These are phyloP conservation scores for California macrophylla DNA, from an alignment of 441 rosid species.

Conservation along the genomic window DNA sequence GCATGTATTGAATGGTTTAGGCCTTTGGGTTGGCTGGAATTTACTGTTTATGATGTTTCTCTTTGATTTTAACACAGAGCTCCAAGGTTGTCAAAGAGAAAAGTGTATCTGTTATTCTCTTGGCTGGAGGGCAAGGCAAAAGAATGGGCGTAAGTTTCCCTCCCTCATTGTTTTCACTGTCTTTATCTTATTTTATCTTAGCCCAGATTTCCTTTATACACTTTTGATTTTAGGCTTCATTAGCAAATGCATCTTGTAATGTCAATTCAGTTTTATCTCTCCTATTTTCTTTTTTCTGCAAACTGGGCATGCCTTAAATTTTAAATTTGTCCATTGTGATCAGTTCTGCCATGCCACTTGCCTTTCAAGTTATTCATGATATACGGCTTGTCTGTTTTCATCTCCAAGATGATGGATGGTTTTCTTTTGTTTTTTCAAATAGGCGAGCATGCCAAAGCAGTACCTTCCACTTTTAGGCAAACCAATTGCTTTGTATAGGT, in stretches of 20 bases:
- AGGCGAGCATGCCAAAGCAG: slow-evolving; percentile 95
- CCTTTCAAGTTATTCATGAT: slow-evolving; percentile 5
- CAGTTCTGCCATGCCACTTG: not conserved
- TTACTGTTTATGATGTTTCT: not conserved
- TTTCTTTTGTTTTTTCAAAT: slow-evolving; percentile 26
- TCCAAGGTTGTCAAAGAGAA: slow-evolving; percentile 43
- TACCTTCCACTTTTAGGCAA: slow-evolving; percentile 84
- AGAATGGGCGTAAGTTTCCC: slow-evolving; percentile 70
- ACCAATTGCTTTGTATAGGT: slow-evolving; percentile 91
- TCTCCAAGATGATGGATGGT: slow-evolving; percentile 25
- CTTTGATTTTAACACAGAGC: slow-evolving; percentile 25
- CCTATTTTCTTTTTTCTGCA: not conserved
- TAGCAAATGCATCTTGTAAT: not conserved
- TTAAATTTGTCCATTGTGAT: not conserved
- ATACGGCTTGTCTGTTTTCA: slow-evolving; percentile 15
- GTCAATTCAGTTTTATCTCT: not conserved
- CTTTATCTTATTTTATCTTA: not conserved
- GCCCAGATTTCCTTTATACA: not conserved
- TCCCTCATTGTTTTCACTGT: not conserved
- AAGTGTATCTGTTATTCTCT: slow-evolving; percentile 73
- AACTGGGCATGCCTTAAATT: not conserved
- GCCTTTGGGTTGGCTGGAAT: not conserved
- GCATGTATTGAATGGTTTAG: not conserved
- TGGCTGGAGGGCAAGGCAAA: slow-evolving; percentile 93
- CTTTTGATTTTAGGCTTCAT: not conserved